Conservation (phyloP, 2,329 filamentous ascomycete genomes). For the Polychaeton citri region DNA sequence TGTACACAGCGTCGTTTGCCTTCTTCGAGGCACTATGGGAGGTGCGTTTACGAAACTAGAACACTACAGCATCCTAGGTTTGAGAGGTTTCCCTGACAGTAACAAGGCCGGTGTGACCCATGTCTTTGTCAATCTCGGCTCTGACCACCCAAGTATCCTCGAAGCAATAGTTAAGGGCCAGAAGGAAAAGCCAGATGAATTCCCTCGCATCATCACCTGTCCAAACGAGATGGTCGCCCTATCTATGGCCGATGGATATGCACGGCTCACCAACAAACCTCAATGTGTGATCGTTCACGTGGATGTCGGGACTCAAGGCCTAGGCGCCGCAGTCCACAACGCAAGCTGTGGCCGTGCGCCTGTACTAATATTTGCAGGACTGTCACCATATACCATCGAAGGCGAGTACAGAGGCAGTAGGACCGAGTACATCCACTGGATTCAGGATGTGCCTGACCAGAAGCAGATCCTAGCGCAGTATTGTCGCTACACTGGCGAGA, state of each 20-base stretch:
- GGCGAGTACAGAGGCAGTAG: conserved; percentile 65
- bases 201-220: conserved; percentile 64
- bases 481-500: conserved; percentile 69
- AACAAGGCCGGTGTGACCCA: conserved; percentile 41
- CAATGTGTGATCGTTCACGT: conserved; percentile 72
- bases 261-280: conserved; percentile 55
- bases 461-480: conserved; percentile 72
- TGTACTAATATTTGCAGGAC: conserved; percentile 63
- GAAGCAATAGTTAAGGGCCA: conserved; percentile 70
- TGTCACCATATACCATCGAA: conserved; percentile 64
- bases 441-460: conserved; percentile 72
- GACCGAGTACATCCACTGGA: conserved; percentile 79
- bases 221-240: conserved; percentile 80
- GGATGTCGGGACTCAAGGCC: conserved; percentile 67
- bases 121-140: conserved; percentile 55
- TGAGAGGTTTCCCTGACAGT: too few relatives aligned
- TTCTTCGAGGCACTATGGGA: conserved; percentile 76
- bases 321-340: conserved; percentile 69
- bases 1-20: conserved; percentile 64
- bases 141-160: conserved; percentile 62
- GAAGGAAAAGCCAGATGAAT: conserved; percentile 49
- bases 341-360: conserved; percentile 61
- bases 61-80: too few relatives aligned
- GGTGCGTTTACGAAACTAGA: conserved; percentile 30
- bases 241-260: conserved; percentile 74